A percentile compares a stretch with the other conserved stretches of the same genome.
phyloP scores from a whole-genome alignment of 208 protist species.

The Leishmania arabica region DNA sequence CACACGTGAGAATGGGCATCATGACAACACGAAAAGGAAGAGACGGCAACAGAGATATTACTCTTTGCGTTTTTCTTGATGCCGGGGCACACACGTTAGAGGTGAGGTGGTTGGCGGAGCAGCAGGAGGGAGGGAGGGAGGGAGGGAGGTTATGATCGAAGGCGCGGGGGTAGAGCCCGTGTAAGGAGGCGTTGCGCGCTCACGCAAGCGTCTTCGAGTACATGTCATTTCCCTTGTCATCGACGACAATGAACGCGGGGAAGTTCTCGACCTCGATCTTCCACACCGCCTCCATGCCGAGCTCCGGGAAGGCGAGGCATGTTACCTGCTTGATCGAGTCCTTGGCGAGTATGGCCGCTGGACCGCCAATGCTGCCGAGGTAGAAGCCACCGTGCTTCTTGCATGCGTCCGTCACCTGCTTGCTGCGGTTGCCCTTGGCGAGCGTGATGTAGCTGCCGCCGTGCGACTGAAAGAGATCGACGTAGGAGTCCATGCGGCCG shows the following conservation, averaged over 20 bases:
- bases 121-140: not conserved
- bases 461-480: conserved; percentile 92
- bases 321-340: conserved; percentile 95
- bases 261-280: conserved; percentile 96
- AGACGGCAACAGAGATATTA: not conserved
- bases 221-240: conserved; percentile 98
- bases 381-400: conserved; percentile 98
- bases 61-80: too few species aligned
- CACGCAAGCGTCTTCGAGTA: conserved; percentile 82
- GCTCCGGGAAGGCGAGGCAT: conserved; percentile 90
- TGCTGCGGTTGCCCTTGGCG: conserved; percentile 97
- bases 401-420: conserved; percentile 93
- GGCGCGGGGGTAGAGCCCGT: too few species aligned
- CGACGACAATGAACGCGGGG: conserved; percentile 97
- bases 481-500: conserved; percentile 97
- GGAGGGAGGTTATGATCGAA: not conserved
- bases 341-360: conserved; percentile 94
- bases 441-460: conserved; percentile 94
- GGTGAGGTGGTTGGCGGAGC: too few species aligned
- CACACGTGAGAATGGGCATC: not conserved
- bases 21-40: not conserved
- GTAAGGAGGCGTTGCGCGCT: not conserved
- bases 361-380: conserved; percentile 97
- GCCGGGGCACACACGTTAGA: too few species aligned
- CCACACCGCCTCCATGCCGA: conserved; percentile 94